A percentile compares a stretch with the other conserved stretches of the same genome.
Evolutionary conservation across 257 asterid genomes (phyloP).

Genomic region (Ilex aquifolium): DNA sequence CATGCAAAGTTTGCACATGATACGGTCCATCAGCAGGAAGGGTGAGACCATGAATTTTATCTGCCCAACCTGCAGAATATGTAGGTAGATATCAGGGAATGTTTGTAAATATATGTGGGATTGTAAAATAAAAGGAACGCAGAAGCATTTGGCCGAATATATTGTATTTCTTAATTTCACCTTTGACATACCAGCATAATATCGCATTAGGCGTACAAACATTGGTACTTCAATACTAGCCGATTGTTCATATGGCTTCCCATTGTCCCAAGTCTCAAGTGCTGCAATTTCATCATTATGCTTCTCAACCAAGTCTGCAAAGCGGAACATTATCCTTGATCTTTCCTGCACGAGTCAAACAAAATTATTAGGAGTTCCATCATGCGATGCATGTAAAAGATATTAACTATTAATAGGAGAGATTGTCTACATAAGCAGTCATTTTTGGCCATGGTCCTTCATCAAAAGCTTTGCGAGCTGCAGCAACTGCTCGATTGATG

Average conservation of each 20-base stretch:
- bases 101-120: neutral
- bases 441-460: slow-evolving; percentile 94
- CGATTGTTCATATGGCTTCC: slow-evolving; percentile 74
- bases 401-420: neutral
- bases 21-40: slow-evolving; percentile 81
- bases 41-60: slow-evolving; percentile 91
- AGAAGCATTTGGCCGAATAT: neutral
- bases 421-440: slow-evolving; percentile 71
- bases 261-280: slow-evolving; percentile 87
- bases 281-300: slow-evolving; percentile 88
- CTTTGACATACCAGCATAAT: slow-evolving; percentile 69
- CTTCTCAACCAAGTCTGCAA: slow-evolving; percentile 91
- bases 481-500: slow-evolving; percentile 73
- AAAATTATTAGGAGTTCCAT: slow-evolving; percentile 2
- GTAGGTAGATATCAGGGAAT: slow-evolving; percentile 1
- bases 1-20: slow-evolving; percentile 94
- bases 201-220: slow-evolving; percentile 71
- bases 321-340: slow-evolving; percentile 56
- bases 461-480: slow-evolving; percentile 95
- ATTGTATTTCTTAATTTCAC: neutral
- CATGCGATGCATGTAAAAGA: slow-evolving; percentile 1
- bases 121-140: neutral
- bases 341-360: slow-evolving; percentile 58
- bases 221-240: slow-evolving; percentile 70
- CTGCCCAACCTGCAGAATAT: slow-evolving; percentile 79